Evolutionary conservation across 495 filamentous ascomycete genomes (phyloP).

Genomic region (Tuber indicum): DNA sequence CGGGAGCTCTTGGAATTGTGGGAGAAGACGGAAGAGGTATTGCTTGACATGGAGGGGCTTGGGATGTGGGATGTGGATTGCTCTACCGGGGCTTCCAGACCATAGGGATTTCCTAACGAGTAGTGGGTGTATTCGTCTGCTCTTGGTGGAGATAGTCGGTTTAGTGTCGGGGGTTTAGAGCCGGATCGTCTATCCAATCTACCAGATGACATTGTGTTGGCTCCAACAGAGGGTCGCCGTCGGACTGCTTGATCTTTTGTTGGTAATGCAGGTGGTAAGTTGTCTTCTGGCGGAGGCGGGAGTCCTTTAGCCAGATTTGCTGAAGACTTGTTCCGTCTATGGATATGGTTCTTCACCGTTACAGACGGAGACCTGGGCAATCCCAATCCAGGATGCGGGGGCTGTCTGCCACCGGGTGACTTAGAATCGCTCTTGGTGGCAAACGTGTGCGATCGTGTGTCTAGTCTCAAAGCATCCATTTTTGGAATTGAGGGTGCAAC

Average conservation of each 20-base stretch:
- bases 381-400: constrained; percentile 36
- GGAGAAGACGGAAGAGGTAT: constrained; percentile 37
- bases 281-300: constrained; percentile 10
- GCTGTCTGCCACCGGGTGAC: constrained; percentile 16
- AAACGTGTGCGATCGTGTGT: constrained; percentile 53
- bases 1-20: constrained; percentile 37
- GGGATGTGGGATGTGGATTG: constrained; percentile 7
- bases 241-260: constrained; percentile 9
- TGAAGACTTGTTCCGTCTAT: constrained; percentile 30
- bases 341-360: constrained; percentile 16
- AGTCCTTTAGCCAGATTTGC: constrained; percentile 23
- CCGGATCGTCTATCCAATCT: constrained; percentile 10
- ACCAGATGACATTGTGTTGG: constrained; percentile 6
- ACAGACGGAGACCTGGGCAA: constrained; percentile 35
- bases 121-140: constrained; percentile 26
- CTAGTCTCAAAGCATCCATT: constrained; percentile 43
- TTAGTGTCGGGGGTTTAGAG: neutral
- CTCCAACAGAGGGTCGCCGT: constrained; percentile 12
- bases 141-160: constrained; percentile 23
- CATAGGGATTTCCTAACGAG: constrained; percentile 21
- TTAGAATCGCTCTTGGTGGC: constrained; percentile 43
- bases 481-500: constrained; percentile 18
- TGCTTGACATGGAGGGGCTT: constrained; percentile 38
- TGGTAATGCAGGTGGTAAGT: neutral
- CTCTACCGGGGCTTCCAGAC: constrained; percentile 7